Base-by-base conservation (phyloP, 345 rosid species). In the Microcos paniculata region DNA sequence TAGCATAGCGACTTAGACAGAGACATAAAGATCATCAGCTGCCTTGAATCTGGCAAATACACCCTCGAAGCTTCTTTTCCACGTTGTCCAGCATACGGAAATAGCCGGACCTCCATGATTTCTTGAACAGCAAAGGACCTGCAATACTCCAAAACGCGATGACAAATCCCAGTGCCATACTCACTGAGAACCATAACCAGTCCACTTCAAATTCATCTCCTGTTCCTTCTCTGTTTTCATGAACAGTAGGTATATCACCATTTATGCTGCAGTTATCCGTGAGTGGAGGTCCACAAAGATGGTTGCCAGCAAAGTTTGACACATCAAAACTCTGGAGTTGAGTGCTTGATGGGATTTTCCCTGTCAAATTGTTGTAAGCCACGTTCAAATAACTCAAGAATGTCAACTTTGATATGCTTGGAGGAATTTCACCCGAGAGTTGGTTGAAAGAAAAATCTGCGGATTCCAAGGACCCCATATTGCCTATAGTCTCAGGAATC, bases 241-340 rank as follows among this genome's bases (percentile, higher is more conserved):
- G 38, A 18, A 0, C 42, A 57, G 3, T 18, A 10, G 52, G 65
- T 8, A 24, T 12, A 1, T 2, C 24, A 66, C 53, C 64, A 28
- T 30, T 52, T 30, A 70, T 73, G 56, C 65, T 69, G 70, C 78
- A 72, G 35, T 61, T 58, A 10, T 53, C 38, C 14, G 24, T 21
- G 11, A 80, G 65, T 5, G 81, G 85, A 71, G 63, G 35, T 13
- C 83, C 86, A 13, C 83, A 71, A 4, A 80, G 77, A 26, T 62
- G 70, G 58, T 83, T 80, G 3, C 79, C 79, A 2, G 28, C 59
- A 26, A 38, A 80, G 1, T 61, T 46, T 28, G 77, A 70, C 18
- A 56, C 75, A 71, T 74, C 45, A 24, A 80, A 66, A 9, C 78
- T 80, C 43, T 70, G 75, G 16, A 83, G 67, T 56, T 80, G 79